Conservation (phyloP, 345 rosid genomes). For the Rhizophora apiculata region DNA sequence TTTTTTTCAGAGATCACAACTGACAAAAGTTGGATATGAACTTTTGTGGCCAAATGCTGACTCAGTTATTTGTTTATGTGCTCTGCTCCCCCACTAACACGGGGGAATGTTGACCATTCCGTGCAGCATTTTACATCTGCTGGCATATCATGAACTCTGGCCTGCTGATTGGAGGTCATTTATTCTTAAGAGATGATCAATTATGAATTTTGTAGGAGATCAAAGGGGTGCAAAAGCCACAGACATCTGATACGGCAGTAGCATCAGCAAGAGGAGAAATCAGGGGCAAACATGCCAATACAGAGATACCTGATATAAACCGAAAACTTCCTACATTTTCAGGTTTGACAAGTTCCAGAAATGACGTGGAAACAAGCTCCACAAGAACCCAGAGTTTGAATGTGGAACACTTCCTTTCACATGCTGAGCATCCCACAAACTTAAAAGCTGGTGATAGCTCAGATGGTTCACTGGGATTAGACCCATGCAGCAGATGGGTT, state of each 20-base stretch:
- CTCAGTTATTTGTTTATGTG: too few species aligned
- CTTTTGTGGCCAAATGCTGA: too few species aligned
- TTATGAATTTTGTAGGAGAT: constrained; percentile 31
- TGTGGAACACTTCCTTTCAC: constrained; percentile 42
- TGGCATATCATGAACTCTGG: not conserved
- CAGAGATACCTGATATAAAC: constrained; percentile 48
- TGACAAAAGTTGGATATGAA: too few species aligned
- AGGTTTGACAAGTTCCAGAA: constrained; percentile 26
- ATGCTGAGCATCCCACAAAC: constrained; percentile 30
- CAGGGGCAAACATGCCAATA: constrained; percentile 17
- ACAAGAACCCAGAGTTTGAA: constrained; percentile 76
- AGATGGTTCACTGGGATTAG: constrained; percentile 27
- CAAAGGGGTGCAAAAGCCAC: constrained; percentile 11
- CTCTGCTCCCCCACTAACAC: too few species aligned
- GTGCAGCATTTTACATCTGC: too few species aligned
- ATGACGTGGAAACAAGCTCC: constrained; percentile 50
- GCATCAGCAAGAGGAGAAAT: constrained; percentile 30
- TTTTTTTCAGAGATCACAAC: too few species aligned
- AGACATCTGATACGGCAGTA: constrained; percentile 19
- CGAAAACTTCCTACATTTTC: constrained; percentile 40
- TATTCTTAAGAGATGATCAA: not conserved
- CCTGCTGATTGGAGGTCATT: constrained; percentile 2
- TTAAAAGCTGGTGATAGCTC: constrained; percentile 33
- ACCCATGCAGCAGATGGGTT: constrained; percentile 65
- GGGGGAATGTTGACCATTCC: too few species aligned